Conservation (phyloP, 1,284 basidiomycete genomes). For the Trametes polyzona region DNA sequence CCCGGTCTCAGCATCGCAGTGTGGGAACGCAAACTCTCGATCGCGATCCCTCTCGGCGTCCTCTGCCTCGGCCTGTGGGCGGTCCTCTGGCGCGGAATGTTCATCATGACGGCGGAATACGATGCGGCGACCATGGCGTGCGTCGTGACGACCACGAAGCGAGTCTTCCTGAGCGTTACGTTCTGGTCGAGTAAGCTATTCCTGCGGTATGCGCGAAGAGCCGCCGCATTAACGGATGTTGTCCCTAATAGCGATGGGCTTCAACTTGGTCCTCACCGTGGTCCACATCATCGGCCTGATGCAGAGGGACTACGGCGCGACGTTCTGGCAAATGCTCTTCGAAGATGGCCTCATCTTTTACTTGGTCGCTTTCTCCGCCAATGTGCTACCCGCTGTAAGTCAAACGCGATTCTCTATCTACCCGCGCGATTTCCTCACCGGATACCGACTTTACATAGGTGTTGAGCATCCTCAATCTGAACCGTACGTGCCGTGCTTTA, state of each 20-base stretch:
- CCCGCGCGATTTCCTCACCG: background rate
- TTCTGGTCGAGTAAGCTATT: slow-evolving; percentile 67
- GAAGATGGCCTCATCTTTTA: slow-evolving; percentile 73
- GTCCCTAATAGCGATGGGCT: slow-evolving; percentile 58
- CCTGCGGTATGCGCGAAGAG: background rate
- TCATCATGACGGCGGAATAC: slow-evolving; percentile 63
- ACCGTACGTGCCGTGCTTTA: slow-evolving; percentile 46
- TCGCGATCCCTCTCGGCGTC: slow-evolving; percentile 53
- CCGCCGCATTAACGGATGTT: slow-evolving; percentile 6
- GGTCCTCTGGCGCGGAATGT: slow-evolving; percentile 69
- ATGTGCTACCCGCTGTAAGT: slow-evolving; percentile 67
- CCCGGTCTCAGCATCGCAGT: slow-evolving; percentile 58
- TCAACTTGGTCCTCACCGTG: slow-evolving; percentile 62
- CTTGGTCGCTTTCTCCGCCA: slow-evolving; percentile 63
- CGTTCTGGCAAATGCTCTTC: slow-evolving; percentile 68
- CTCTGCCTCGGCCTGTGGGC: slow-evolving; percentile 68
- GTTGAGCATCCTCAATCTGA: slow-evolving; percentile 61
- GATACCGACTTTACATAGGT: slow-evolving; percentile 35
- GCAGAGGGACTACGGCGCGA: slow-evolving; percentile 53
- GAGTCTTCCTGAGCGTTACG: slow-evolving; percentile 59
- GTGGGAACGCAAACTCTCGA: slow-evolving; percentile 60
- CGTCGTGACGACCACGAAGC: slow-evolving; percentile 54
- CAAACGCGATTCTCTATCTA: background rate
- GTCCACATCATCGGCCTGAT: slow-evolving; percentile 56
- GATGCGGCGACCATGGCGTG: slow-evolving; percentile 44